Percentiles rank a stretch among this genome's conserved stretches.
phyloP scores from a whole-genome alignment of 2,329 filamentous ascomycete genomes.

The Aspergillus sp. region DNA sequence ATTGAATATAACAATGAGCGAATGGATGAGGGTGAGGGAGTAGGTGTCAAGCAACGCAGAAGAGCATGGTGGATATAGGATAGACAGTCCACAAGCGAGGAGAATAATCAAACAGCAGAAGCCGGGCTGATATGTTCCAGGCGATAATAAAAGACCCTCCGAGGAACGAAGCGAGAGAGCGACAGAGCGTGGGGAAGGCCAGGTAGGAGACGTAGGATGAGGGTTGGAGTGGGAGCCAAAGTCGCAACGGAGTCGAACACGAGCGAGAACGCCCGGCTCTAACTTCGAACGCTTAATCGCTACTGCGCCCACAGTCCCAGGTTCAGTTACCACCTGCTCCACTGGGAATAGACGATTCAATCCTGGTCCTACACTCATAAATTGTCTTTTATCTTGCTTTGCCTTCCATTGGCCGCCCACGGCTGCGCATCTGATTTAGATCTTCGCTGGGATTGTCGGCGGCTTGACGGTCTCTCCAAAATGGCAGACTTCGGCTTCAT shows the following conservation, averaged over 20 bases:
- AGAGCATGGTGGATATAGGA: constrained; percentile 6
- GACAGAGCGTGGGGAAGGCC: constrained; percentile 7
- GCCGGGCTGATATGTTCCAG: not conserved
- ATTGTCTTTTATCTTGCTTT: no score
- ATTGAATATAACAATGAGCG: not conserved
- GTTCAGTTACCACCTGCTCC: not conserved
- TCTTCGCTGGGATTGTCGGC: no score
- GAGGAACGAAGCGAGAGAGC: constrained; percentile 2
- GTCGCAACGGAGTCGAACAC: not conserved
- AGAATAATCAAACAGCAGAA: not conserved
- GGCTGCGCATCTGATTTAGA: no score
- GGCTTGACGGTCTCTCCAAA: no score
- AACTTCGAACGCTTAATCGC: not conserved
- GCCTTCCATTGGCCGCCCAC: no score
- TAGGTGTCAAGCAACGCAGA: constrained; percentile 3
- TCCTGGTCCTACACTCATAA: not conserved
- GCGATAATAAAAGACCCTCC: not conserved
- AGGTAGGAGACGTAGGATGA: not conserved
- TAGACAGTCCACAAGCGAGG: not conserved
- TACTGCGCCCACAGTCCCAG: not conserved
- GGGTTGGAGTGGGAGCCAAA: not conserved
- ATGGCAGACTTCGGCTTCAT: not conserved
- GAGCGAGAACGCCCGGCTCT: not conserved
- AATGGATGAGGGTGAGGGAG: not conserved
- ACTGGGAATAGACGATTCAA: not conserved